Evolutionary conservation across 148 eudicot genomes (phyloP), one percentile per base, ranked within the genome.

Genomic region (Cornus suecica): DNA sequence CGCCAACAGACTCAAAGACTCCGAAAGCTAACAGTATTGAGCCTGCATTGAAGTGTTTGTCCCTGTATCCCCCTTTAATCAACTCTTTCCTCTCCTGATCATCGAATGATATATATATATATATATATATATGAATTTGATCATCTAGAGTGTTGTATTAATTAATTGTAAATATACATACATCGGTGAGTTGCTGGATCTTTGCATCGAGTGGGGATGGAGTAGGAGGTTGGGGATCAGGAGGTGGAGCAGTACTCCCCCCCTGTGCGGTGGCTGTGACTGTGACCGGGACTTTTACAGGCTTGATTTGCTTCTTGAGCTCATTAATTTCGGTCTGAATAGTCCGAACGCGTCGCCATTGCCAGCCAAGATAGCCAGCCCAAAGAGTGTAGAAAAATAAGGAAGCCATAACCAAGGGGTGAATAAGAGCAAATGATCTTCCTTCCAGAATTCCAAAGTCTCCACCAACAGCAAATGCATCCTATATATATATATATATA

Each of bases 321-420:
- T 90, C 93, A 71, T 32, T 90, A 54, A 95, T 85, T 83, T 95
- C 99, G 70, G 82, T 83, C 66, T 95, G 99, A 25, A 84, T 76
- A 0, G 97, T 92, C 48, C 99, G 79, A 23, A 95, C 88, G 13
- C 99, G 72, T 37, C 99, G 70, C 99, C 99, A 94, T 81, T 94
- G 99, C 99, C 99, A 94, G 0, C 99, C 99, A 63, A 94, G 70
- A 83, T 90, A 94, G n/a, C 99, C 99, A 58, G 96, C 87, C 87
- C 90, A 94, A 70, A 95, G 70, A 13, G 99, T 93, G 80, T 82
- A 93, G 9, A 80, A 32, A 65, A 95, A 95, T 26, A 95, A 65
- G 31, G 93, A 87, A 26, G 88, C 86, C 99, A 95, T 95, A 56
- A 80, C 98, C 10, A 83, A 30, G 13, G 99, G 99, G 74, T 95